Base-by-base conservation (phyloP, 2,329 filamentous ascomycete genomes). In the Trichoderma harzianum region DNA sequence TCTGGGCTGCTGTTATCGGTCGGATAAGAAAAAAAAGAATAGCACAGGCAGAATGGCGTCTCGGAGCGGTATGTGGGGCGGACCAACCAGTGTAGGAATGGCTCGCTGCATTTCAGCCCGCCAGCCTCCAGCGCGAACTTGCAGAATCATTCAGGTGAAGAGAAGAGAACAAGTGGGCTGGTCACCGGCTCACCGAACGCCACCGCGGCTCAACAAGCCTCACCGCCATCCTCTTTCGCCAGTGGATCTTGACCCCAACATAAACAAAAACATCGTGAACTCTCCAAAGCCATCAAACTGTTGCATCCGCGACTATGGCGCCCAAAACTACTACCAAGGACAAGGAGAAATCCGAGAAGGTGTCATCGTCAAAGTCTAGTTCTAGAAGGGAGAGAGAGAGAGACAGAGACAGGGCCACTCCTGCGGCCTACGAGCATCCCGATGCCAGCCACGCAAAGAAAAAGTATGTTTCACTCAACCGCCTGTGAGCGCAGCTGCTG, bases 371-470 rank as follows among this genome's bases (percentile, higher is more conserved):
- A 18, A 26, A 21, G 21, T 14, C 58, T 7, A 18, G 24, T 3
- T 75, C 77, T 30, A 76, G 77, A 64, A 75, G 72, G 73, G 74
- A 43, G 3, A 43, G 39, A 18, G 39, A 43, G 39, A 18, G 39
- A 43, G 39, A 43, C 39, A n/a, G 39, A 43, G 39, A 43, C 39
- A n/a, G 39, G n/a, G 43, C 74, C 70, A 79, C 83, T 62, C 18
- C 62, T 0, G 11, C 32, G 34, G 5, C 51, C 14, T 87, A 84
- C 72, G 82, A 85, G 70, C 86, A 88, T 76, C 86, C 86, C 0
- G 77, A 78, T 24, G 85, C 86, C 14, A 79, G 81, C 24, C 86
- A 88, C 77, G 86, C 85, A 6, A 85, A 84, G 78, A 88, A 86
- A 78, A 86, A 85, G 86, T 87, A 77, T 72, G 80, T 63, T 26